Base-by-base conservation (phyloP, 768 basidiomycete genomes). In the Trametes maxima region DNA sequence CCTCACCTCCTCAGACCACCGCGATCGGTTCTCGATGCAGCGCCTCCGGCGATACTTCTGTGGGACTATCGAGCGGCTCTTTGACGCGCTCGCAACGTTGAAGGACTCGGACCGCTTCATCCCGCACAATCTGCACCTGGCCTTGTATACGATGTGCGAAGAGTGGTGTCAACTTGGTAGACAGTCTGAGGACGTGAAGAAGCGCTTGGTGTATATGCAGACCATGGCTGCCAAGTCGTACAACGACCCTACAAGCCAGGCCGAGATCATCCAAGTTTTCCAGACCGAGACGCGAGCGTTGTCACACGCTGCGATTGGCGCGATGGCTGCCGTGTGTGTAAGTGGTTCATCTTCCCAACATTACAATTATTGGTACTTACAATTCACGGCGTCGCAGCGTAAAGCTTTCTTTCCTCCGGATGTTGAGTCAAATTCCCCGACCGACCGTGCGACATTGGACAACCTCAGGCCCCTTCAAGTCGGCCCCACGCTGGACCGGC, bases 111-210 rank as follows among this genome's bases (percentile, higher is more conserved):
- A 94, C 53, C 80, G 87, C 5, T 92, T 92, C 69, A 84, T 91
- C 53, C 86, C 90, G 1, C 77, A 82, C 5, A 84, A 90, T 59
- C 87, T 87, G 77, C 86, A 93, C 68, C 80, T 95, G 7, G 82
- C 88, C 2, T 74, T 96, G 35, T 96, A 92, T 74, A 85, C 88
- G 36, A 77, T 94, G 40, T 95, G 93, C 66, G 93, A 95, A 73
- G 93, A 95, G 68, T 97, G 95, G 95, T 96, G 94, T 72, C 87
- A 92, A 68, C 79, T 90, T 47, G 94, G 92, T 5, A 82, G 85
- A 33, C 86, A 91, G 67, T 80, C 85, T 0, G 91, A 94, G 62
- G 74, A 77, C n/a, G 82, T 84, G 40, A 89, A 86, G 71, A 89
- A 87, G 55, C 82, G 90, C 49, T 76, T 88, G 44, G 80, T 84